These are phyloP conservation scores for Tolypocladium endophyticum DNA, from an alignment of 2,329 filamentous ascomycete species.

Conservation along the genomic window DNA sequence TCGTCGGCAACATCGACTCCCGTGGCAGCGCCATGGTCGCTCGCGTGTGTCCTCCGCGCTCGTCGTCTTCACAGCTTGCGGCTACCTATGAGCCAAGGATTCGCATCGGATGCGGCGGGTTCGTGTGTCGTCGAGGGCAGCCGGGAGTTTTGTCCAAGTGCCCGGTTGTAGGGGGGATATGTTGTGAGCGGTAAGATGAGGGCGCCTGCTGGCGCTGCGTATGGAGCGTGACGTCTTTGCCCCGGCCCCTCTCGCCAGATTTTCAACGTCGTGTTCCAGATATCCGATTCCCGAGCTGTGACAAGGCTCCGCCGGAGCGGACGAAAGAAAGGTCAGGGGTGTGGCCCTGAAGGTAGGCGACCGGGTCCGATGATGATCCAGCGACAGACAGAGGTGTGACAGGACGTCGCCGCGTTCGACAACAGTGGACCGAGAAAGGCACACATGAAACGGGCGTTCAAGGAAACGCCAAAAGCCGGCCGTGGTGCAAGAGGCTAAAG, in stretches of 20 bases:
- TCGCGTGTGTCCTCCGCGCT: background rate
- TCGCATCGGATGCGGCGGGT: background rate
- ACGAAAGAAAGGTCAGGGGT: background rate
- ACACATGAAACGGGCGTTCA: conserved; percentile 2
- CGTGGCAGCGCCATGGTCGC: conserved; percentile 39
- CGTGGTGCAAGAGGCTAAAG: background rate
- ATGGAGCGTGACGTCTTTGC: background rate
- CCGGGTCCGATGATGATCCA: background rate
- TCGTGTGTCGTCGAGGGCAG: background rate
- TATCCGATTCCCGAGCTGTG: background rate
- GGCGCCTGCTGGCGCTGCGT: background rate
- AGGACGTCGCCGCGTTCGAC: background rate
- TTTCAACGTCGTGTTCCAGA: background rate
- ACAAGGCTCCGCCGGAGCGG: background rate
- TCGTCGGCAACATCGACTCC: conserved; percentile 65
- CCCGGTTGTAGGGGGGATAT: background rate
- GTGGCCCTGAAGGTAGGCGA: background rate
- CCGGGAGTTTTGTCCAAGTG: background rate
- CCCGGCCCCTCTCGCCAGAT: background rate
- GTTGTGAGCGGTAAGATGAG: background rate
- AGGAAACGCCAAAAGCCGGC: background rate
- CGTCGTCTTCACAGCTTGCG: background rate
- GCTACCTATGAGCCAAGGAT: background rate
- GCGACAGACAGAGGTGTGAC: background rate
- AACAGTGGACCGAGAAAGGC: too few species aligned